phyloP scores from a whole-genome alignment of 768 basidiomycete genomes.

The Lactarius psammicola region DNA sequence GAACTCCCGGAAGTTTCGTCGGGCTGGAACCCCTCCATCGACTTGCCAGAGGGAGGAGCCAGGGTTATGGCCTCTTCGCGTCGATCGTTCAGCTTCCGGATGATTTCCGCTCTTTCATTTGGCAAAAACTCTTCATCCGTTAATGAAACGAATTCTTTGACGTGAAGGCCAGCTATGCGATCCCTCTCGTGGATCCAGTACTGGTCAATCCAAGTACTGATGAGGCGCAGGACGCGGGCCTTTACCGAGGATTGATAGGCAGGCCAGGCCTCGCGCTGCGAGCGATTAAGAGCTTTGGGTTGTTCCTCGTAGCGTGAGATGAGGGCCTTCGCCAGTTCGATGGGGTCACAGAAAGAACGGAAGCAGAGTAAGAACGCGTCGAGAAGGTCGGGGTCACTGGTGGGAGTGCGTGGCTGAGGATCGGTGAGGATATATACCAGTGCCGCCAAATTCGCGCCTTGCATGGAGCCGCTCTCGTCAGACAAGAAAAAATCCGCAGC shows the following conservation, averaged over 20 bases:
- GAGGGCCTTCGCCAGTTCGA: conserved; percentile 14
- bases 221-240: conserved; percentile 15
- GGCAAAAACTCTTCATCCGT: background rate
- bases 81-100: conserved; percentile 10
- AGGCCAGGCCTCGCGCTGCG: conserved; percentile 17
- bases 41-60: conserved; percentile 1
- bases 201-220: conserved; percentile 16
- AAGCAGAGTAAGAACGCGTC: conserved; percentile 22
- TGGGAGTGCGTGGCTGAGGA: conserved; percentile 9
- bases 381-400: background rate
- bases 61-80: conserved; percentile 18
- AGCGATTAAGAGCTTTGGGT: conserved; percentile 4
- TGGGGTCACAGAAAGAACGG: conserved; percentile 18
- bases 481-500: conserved; percentile 10
- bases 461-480: conserved; percentile 1
- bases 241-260: conserved; percentile 9
- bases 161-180: conserved; percentile 18
- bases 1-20: background rate
- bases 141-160: conserved; percentile 13
- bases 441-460: conserved; percentile 18
- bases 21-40: background rate
- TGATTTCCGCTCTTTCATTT: conserved; percentile 5
- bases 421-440: conserved; percentile 18
- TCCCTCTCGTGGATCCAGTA: conserved; percentile 23
- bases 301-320: conserved; percentile 18